Conservation (phyloP, 2,329 filamentous ascomycete species). For the Ceratocystiopsis minuta region DNA sequence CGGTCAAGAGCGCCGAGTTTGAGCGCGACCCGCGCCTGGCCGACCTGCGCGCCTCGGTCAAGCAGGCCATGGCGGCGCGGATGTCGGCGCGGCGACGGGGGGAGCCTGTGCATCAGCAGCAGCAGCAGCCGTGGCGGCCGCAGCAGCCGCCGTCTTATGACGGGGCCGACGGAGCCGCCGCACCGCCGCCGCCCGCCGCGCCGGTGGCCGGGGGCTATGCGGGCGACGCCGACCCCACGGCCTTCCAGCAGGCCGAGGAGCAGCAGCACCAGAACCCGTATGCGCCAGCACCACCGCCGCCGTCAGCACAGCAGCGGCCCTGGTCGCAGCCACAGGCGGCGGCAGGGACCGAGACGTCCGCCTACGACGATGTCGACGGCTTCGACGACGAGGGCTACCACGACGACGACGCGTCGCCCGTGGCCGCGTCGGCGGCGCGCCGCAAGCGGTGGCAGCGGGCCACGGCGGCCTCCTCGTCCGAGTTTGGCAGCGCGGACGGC, state of each 20-base stretch:
- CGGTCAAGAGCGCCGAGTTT: slow-evolving; percentile 3
- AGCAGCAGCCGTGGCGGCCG: not conserved
- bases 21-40: slow-evolving; percentile 5
- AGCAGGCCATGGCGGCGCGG: not conserved
- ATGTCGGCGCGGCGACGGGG: not conserved
- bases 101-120: not conserved
- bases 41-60: slow-evolving; percentile 4
- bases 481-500: too few species aligned
- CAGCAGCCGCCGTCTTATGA: not conserved
- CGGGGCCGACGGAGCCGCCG: too few species aligned
- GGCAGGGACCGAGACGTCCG: too few species aligned
- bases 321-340: not conserved
- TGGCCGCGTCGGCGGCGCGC: slow-evolving; percentile 4
- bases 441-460: slow-evolving; percentile 1
- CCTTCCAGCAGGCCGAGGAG: too few species aligned
- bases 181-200: too few species aligned
- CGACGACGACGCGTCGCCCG: slow-evolving; percentile 11
- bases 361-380: not conserved
- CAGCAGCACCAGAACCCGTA: not conserved
- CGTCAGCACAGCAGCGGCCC: not conserved
- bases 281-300: not conserved
- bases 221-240: too few species aligned
- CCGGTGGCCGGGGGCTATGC: too few species aligned
- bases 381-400: not conserved
- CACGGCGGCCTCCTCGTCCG: not conserved